These are phyloP conservation scores for Punctularia strigosozonata DNA, from an alignment of 768 basidiomycete species.

Conservation along the genomic window DNA sequence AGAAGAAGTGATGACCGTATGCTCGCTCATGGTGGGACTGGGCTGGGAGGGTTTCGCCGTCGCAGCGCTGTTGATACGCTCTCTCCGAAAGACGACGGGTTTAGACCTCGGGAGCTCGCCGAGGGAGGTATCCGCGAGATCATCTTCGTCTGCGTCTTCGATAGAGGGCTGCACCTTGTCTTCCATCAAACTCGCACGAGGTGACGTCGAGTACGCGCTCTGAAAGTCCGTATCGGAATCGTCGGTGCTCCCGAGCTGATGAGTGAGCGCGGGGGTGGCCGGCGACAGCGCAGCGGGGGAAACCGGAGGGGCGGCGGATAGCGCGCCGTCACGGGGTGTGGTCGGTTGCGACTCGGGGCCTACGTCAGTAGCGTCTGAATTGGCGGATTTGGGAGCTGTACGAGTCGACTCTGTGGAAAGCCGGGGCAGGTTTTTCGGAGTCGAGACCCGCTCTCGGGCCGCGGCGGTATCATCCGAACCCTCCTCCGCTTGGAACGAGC, in stretches of 20 bases:
- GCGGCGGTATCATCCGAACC: too few relatives aligned
- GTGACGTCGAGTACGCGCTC: conserved; percentile 73
- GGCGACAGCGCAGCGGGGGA: conserved; percentile 17
- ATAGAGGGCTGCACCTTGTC: conserved; percentile 16
- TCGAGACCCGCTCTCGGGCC: too few relatives aligned
- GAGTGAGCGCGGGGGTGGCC: conserved; percentile 22
- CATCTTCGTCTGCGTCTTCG: conserved; percentile 11
- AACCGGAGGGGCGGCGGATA: conserved; percentile 14
- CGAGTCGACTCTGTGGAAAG: too few relatives aligned
- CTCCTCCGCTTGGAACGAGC: too few relatives aligned
- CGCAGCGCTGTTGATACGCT: conserved; percentile 44
- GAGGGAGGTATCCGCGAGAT: conserved; percentile 4
- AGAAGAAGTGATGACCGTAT: conserved; percentile 20
- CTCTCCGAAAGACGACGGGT: conserved; percentile 28
- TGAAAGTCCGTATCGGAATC: conserved; percentile 51
- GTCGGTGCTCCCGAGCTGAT: conserved; percentile 10
- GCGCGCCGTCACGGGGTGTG: too few relatives aligned
- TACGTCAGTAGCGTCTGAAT: too few relatives aligned
- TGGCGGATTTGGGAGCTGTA: too few relatives aligned
- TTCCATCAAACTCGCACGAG: conserved; percentile 53
- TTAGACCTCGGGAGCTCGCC: conserved; percentile 15
- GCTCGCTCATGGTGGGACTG: conserved; percentile 28
- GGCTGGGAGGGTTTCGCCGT: conserved; percentile 33
- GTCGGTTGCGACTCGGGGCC: too few relatives aligned
- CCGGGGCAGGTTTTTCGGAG: too few relatives aligned